Percentiles rank a stretch among this genome's conserved stretches.
Conservation (phyloP, 495 filamentous ascomycete genomes). For the Penicillium goetzii region DNA sequence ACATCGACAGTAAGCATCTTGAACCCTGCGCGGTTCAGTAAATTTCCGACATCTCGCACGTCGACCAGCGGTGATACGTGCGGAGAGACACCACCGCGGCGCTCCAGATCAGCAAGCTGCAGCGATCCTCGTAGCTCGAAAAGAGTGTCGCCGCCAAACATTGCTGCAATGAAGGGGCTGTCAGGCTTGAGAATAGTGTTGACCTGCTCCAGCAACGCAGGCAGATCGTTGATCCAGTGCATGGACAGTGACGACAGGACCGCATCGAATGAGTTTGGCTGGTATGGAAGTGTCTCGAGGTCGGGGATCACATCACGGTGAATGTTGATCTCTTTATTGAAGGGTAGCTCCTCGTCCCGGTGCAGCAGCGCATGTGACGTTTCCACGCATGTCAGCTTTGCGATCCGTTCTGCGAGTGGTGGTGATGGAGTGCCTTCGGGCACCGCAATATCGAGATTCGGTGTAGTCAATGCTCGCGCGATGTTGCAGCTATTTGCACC, state of each 20-base stretch:
- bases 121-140: conserved; percentile 93
- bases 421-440: conserved; percentile 57
- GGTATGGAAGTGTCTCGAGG: conserved; percentile 77
- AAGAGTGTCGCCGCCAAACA: conserved; percentile 93
- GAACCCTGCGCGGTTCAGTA: conserved; percentile 86
- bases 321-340: conserved; percentile 72
- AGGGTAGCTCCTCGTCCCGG: conserved; percentile 76
- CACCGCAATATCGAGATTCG: conserved; percentile 56
- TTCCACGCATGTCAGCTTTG: conserved; percentile 76
- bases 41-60: conserved; percentile 85
- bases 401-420: conserved; percentile 68
- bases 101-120: conserved; percentile 88
- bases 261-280: conserved; percentile 78
- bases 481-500: conserved; percentile 97
- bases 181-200: conserved; percentile 87
- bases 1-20: conserved; percentile 96
- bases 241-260: conserved; percentile 84
- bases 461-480: conserved; percentile 73
- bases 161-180: conserved; percentile 88
- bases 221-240: conserved; percentile 98
- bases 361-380: conserved; percentile 76
- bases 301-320: conserved; percentile 69
- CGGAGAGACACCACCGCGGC: conserved; percentile 83
- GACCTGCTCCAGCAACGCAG: conserved; percentile 76
- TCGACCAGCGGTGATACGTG: conserved; percentile 90